phyloP scores from a whole-genome alignment of 2,329 filamentous ascomycete species.

The Cercospora sp. region DNA sequence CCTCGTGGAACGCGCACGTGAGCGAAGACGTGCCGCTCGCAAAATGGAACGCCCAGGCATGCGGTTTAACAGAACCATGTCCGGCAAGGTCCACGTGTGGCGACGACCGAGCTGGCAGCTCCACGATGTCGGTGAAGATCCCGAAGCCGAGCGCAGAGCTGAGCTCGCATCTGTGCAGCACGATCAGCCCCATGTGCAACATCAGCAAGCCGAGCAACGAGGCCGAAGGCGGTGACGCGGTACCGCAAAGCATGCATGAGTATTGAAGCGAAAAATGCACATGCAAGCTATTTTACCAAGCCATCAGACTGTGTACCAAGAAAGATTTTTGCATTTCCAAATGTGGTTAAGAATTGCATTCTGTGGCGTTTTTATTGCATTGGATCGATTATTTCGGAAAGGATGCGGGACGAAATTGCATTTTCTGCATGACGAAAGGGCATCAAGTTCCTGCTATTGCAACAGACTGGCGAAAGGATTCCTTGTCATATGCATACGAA shows the following conservation, averaged over 20 bases:
- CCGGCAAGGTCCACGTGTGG: slow-evolving; percentile 38
- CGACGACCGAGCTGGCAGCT: slow-evolving; percentile 34
- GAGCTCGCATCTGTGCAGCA: slow-evolving; percentile 24
- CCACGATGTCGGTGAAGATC: slow-evolving; percentile 34
- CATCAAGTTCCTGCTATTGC: not conserved
- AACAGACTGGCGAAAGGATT: slow-evolving; percentile 5
- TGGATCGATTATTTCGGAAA: not conserved
- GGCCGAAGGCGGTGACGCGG: slow-evolving; percentile 13
- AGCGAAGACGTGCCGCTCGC: slow-evolving; percentile 23
- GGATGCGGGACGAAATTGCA: not conserved
- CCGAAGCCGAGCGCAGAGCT: slow-evolving; percentile 32
- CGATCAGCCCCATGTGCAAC: slow-evolving; percentile 8
- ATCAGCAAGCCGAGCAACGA: slow-evolving; percentile 5
- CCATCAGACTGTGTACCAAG: not conserved
- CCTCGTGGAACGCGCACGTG: slow-evolving; percentile 30
- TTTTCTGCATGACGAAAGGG: not conserved
- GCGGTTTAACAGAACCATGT: slow-evolving; percentile 34
- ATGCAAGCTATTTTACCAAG: not conserved
- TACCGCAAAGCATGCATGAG: slow-evolving; percentile 1
- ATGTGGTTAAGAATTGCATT: slow-evolving; percentile 1
- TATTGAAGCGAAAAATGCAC: not conserved
- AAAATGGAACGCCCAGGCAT: slow-evolving; percentile 35
- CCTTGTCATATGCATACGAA: not conserved
- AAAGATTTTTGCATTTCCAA: not conserved
- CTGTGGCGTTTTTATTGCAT: slow-evolving; percentile 7